phyloP scores from a whole-genome alignment of 352 stramenopile genomes.

The Pilasporangium apinafurcum region DNA sequence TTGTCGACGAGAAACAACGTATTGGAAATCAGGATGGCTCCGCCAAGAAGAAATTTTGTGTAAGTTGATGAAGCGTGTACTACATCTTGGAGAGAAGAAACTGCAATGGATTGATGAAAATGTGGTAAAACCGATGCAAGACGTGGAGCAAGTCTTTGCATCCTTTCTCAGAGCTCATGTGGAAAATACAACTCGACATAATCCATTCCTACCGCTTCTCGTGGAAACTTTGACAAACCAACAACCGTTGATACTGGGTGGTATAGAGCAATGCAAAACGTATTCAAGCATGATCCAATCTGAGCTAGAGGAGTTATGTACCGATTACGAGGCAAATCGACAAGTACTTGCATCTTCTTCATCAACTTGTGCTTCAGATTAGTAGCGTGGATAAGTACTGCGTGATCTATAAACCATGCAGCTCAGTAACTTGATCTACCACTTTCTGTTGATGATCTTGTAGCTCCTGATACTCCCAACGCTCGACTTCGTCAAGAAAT shows the following conservation, averaged over 20 bases:
- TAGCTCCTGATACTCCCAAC: slow-evolving; percentile 73
- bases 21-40: slow-evolving; percentile 28
- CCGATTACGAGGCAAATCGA: slow-evolving; percentile 28
- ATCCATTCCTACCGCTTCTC: slow-evolving; percentile 27
- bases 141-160: slow-evolving; percentile 13
- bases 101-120: slow-evolving; percentile 23
- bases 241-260: slow-evolving; percentile 15
- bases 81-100: slow-evolving; percentile 24
- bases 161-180: slow-evolving; percentile 24
- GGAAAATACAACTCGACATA: slow-evolving; percentile 18
- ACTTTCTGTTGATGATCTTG: slow-evolving; percentile 62
- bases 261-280: slow-evolving; percentile 16
- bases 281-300: slow-evolving; percentile 9
- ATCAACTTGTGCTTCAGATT: too few species aligned
- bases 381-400: too few species aligned
- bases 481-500: slow-evolving; percentile 50
- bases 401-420: slow-evolving; percentile 15
- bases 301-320: slow-evolving; percentile 14
- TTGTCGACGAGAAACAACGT: slow-evolving; percentile 16
- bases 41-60: slow-evolving; percentile 18
- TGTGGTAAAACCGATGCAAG: slow-evolving; percentile 15
- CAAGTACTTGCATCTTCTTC: slow-evolving; percentile 10
- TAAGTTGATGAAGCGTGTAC: slow-evolving; percentile 11
- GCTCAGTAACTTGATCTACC: slow-evolving; percentile 25
- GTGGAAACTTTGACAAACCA: slow-evolving; percentile 18